These are phyloP conservation scores for Kwoniella heveanensis DNA, from an alignment of 768 basidiomycete species.

Conservation along the genomic window DNA sequence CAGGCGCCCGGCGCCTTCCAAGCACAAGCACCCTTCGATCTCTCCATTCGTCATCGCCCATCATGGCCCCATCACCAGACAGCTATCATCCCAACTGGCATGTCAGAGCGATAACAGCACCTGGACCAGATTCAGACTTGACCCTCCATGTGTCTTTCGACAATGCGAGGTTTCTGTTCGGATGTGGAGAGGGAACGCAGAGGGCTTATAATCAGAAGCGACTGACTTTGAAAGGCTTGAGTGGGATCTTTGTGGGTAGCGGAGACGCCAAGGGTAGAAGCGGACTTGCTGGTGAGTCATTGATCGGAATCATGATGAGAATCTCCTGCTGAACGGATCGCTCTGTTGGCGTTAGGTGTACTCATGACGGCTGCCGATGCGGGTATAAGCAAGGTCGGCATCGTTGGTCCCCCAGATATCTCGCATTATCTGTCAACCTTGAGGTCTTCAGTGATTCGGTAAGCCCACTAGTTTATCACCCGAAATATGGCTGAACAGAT, in stretches of 20 bases:
- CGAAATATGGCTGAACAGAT: too few relatives aligned
- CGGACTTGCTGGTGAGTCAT: slow-evolving; percentile 72
- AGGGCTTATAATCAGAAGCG: slow-evolving; percentile 71
- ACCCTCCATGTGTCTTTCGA: slow-evolving; percentile 75
- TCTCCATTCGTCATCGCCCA: slow-evolving; percentile 4
- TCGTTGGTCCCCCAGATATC: slow-evolving; percentile 76
- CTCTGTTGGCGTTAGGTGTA: slow-evolving; percentile 61
- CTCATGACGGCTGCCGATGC: slow-evolving; percentile 80
- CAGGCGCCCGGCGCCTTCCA: slow-evolving; percentile 6
- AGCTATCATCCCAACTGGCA: slow-evolving; percentile 43
- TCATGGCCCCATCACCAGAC: slow-evolving; percentile 20
- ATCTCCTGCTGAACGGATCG: slow-evolving; percentile 7
- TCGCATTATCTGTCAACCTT: slow-evolving; percentile 70
- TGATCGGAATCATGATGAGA: too few relatives aligned
- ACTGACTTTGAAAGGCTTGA: slow-evolving; percentile 68
- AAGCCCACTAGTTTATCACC: neutral
- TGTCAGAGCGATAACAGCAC: slow-evolving; percentile 51
- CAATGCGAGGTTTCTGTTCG: slow-evolving; percentile 81
- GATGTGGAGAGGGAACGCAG: slow-evolving; percentile 78
- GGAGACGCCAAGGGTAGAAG: slow-evolving; percentile 64
- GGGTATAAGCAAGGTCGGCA: slow-evolving; percentile 62
- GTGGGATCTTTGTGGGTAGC: slow-evolving; percentile 72
- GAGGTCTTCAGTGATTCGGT: slow-evolving; percentile 62
- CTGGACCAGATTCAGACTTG: slow-evolving; percentile 71
- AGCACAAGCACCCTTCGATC: slow-evolving; percentile 6